Evolutionary conservation across 345 rosid species (phyloP).

Genomic region (Eutrema heterophyllum): DNA sequence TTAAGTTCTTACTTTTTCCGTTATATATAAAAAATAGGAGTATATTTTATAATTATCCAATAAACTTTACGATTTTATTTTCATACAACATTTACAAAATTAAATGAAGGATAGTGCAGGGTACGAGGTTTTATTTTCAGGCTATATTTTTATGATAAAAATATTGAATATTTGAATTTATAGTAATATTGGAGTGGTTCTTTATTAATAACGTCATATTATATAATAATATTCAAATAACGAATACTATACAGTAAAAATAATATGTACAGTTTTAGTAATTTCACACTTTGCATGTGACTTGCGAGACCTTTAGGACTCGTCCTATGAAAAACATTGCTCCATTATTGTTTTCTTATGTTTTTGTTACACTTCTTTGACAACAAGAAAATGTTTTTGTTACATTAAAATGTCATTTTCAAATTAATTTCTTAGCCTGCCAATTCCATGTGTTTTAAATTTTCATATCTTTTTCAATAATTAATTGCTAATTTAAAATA

Average conservation of each 20-base stretch:
- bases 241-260: background rate
- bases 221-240: background rate
- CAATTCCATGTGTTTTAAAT: constrained; percentile 21
- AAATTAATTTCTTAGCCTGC: background rate
- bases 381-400: background rate
- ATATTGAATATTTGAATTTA: background rate
- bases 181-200: background rate
- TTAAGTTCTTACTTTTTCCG: background rate
- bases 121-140: constrained; percentile 26
- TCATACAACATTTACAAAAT: background rate
- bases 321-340: background rate
- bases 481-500: background rate
- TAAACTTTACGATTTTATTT: background rate
- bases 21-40: background rate
- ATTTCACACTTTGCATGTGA: constrained; percentile 23
- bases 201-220: background rate
- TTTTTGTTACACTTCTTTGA: constrained; percentile 1
- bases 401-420: constrained; percentile 19
- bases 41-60: background rate
- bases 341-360: constrained; percentile 19
- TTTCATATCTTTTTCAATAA: background rate
- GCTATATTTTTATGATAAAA: background rate
- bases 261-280: constrained; percentile 1
- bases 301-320: constrained; percentile 3
- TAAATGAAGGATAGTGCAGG: background rate